Evolutionary conservation across 1,284 basidiomycete genomes (phyloP), one percentile per base, ranked within the genome.

Genomic region (Tetrapyrgos nigripes): DNA sequence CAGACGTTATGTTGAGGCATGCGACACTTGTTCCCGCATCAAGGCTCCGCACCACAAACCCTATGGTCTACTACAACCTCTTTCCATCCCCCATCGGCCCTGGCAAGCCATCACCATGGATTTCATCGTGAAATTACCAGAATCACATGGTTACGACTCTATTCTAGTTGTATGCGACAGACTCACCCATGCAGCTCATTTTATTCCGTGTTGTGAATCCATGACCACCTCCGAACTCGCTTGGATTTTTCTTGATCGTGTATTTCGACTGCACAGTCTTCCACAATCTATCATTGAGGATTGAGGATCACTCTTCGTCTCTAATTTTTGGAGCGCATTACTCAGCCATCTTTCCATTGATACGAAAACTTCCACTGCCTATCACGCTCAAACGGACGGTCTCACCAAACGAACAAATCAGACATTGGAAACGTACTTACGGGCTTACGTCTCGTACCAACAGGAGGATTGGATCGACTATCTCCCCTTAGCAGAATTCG

Each of bases 21-120:
- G n/a, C n/a, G n/a, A n/a, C n/a, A n/a, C n/a, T n/a, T n/a, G n/a
- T n/a, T n/a, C n/a, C n/a, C n/a, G n/a, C n/a, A n/a, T n/a, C n/a
- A n/a, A n/a, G n/a, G n/a, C n/a, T n/a, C 59, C 64, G 5, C 61
- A 63, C 0, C 73, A 74, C 54, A 66, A 70, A 27, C 72, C 72
- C 2, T 75, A 74, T 57, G 76, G 78, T 3, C 55, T 71, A 0
- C 63, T 79, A 2, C 57, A 74, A 53, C 74, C 73, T 9, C 68
- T 79, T 13, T 72, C 70, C 1, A 67, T 79, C 9, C 62, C 66
- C 55, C 0, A 60, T 63, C 6, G 55, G 49, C 77, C 73, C 27
- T 82, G 75, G 76, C 33, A 28, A 2, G 65, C 64, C 0, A 69
- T 80, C 28, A 70, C 73, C 0, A 74, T 78, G 71, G 77, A 82